These are phyloP conservation scores for Nemania sp. DNA, from an alignment of 2,329 filamentous ascomycete species.

Conservation along the genomic window DNA sequence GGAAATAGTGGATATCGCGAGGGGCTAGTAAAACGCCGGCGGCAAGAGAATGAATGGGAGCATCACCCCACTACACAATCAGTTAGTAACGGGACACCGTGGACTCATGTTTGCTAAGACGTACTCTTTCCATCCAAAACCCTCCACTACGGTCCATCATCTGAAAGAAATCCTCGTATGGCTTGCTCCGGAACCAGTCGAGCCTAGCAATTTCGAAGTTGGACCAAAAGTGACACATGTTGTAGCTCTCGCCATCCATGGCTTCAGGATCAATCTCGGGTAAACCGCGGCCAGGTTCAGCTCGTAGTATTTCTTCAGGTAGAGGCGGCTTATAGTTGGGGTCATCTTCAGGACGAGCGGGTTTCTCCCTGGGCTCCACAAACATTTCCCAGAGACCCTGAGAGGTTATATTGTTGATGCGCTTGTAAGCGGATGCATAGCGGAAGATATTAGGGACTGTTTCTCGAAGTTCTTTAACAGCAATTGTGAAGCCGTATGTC, in stretches of 20 bases:
- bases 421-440: slow-evolving; percentile 98
- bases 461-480: slow-evolving; percentile 96
- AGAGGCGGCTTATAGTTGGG: slow-evolving; percentile 74
- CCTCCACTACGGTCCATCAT: slow-evolving; percentile 99
- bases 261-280: slow-evolving; percentile 87
- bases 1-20: slow-evolving; percentile 96
- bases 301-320: slow-evolving; percentile 83
- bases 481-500: slow-evolving; percentile 98
- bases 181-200: slow-evolving; percentile 96
- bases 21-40: slow-evolving; percentile 87
- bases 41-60: slow-evolving; percentile 96
- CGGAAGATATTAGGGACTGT: slow-evolving; percentile 99
- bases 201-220: slow-evolving; percentile 98
- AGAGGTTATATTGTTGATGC: slow-evolving; percentile 88
- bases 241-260: slow-evolving; percentile 98
- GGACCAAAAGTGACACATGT: slow-evolving; percentile 99
- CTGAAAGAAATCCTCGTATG: slow-evolving; percentile 97
- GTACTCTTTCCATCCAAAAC: slow-evolving; percentile 98
- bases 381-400: slow-evolving; percentile 99
- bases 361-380: slow-evolving; percentile 77
- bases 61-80: slow-evolving; percentile 88
- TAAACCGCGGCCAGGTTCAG: slow-evolving; percentile 77
- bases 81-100: slow-evolving; percentile 51
- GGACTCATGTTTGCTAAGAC: slow-evolving; percentile 39
- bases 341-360: slow-evolving; percentile 69